A percentile compares a stretch with the other conserved stretches of the same genome.
These are phyloP conservation scores for Omphalotus olearius DNA, from an alignment of 1,284 basidiomycete species.

Conservation along the genomic window DNA sequence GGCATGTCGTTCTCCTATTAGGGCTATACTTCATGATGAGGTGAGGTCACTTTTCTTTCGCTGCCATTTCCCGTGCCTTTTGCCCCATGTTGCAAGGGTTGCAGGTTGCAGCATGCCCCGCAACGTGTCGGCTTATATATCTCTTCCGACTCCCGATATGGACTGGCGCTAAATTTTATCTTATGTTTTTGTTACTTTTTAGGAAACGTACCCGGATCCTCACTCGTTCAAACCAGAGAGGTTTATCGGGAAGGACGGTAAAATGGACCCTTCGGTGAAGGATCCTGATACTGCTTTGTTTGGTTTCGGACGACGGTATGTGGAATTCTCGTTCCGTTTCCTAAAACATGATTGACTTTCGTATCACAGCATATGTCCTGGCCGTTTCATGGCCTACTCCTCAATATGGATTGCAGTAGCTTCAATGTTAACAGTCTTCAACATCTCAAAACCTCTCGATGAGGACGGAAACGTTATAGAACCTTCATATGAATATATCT, in stretches of 20 bases:
- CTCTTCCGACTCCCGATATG: no score
- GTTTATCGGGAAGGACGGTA: conserved; percentile 27
- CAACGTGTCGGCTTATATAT: no score
- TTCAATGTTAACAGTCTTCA: conserved; percentile 32
- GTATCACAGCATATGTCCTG: conserved; percentile 35
- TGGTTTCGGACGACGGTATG: conserved; percentile 32
- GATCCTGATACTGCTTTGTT: conserved; percentile 27
- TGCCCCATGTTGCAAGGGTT: conserved; percentile 12
- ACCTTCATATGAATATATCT: conserved; percentile 12
- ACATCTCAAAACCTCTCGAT: conserved; percentile 30
- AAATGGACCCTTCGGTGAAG: conserved; percentile 23
- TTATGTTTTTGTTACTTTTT: neutral
- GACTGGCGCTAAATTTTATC: no score
- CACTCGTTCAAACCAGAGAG: conserved; percentile 34
- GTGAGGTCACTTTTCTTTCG: neutral
- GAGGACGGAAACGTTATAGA: conserved; percentile 23
- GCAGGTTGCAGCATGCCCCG: no score
- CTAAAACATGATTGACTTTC: neutral
- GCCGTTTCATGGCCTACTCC: conserved; percentile 37
- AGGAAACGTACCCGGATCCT: conserved; percentile 28
- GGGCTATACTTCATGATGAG: conserved; percentile 19
- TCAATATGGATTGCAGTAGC: conserved; percentile 36
- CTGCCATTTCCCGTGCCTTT: conserved; percentile 20
- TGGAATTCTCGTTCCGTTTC: neutral
- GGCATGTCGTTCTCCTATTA: neutral